Percentiles rank a stretch among this genome's conserved stretches.
These are phyloP conservation scores for Gossypium stocksii DNA, from an alignment of 345 rosid species.

Conservation along the genomic window DNA sequence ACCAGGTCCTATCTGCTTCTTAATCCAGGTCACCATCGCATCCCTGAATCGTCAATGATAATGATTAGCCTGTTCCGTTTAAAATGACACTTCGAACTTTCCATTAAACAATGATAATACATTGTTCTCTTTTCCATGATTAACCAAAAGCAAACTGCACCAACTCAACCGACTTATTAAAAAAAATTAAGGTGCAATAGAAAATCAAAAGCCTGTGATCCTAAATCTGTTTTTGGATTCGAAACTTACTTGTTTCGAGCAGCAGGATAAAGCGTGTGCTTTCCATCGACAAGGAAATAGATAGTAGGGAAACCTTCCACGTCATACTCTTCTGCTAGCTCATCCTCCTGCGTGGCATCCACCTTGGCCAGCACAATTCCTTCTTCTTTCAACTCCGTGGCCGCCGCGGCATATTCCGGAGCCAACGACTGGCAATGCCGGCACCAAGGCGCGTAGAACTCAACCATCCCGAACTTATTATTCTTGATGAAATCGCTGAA, in stretches of 20 bases:
- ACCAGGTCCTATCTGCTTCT: constrained; percentile 93
- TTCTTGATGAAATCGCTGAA: constrained; percentile 62
- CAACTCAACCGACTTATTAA: background rate
- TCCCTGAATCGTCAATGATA: constrained; percentile 45
- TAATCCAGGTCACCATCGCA: constrained; percentile 85
- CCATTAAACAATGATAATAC: background rate
- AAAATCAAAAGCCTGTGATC: background rate
- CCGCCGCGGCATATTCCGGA: constrained; percentile 97
- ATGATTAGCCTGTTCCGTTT: background rate
- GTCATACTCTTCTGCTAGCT: constrained; percentile 68
- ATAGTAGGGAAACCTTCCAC: constrained; percentile 86
- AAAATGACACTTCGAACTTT: background rate
- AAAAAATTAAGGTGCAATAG: background rate
- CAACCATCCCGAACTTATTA: constrained; percentile 80
- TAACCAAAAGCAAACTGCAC: background rate
- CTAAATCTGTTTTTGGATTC: background rate
- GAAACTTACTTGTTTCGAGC: constrained; percentile 71
- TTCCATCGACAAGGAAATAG: constrained; percentile 73
- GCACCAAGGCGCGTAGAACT: constrained; percentile 99
- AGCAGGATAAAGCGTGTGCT: constrained; percentile 68
- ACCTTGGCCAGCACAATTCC: constrained; percentile 82
- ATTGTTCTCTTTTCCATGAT: background rate
- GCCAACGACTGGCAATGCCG: constrained; percentile 93
- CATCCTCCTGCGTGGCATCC: constrained; percentile 86
- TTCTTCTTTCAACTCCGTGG: constrained; percentile 67